These are phyloP conservation scores for Morella rubra DNA, from an alignment of 306 rosid genomes.

Conservation along the genomic window DNA sequence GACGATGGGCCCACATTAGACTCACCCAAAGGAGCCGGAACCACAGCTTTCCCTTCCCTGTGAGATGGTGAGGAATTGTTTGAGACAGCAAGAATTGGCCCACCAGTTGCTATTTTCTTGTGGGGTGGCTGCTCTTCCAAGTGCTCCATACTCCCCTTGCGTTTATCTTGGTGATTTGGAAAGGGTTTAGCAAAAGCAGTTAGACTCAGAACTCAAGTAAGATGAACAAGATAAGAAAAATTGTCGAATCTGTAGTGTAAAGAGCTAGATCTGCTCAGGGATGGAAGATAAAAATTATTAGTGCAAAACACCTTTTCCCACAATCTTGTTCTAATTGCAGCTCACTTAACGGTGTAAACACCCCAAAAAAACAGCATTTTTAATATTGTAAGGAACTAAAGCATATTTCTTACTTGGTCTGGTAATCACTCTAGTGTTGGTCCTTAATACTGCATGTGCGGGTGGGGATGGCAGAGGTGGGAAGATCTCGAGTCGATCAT, in stretches of 20 bases:
- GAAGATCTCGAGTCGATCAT: slow-evolving; percentile 42
- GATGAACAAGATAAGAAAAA: too few species aligned
- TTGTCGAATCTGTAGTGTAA: too few species aligned
- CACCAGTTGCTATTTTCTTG: slow-evolving; percentile 40
- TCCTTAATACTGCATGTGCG: slow-evolving; percentile 23
- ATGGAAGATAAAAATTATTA: neutral
- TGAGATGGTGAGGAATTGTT: slow-evolving; percentile 30
- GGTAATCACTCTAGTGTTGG: slow-evolving; percentile 20
- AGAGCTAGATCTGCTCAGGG: neutral
- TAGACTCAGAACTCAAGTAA: neutral
- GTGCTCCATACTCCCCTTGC: slow-evolving; percentile 32
- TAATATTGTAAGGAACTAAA: neutral
- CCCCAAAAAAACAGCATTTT: neutral
- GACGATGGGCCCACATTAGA: slow-evolving; percentile 27
- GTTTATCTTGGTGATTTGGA: slow-evolving; percentile 28
- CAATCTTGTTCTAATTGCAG: neutral
- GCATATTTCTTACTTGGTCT: slow-evolving; percentile 31
- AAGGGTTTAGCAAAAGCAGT: neutral
- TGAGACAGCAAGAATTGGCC: slow-evolving; percentile 3
- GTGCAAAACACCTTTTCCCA: neutral
- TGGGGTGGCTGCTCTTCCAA: slow-evolving; percentile 31
- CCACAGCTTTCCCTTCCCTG: slow-evolving; percentile 20
- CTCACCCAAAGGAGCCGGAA: slow-evolving; percentile 19
- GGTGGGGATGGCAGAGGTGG: slow-evolving; percentile 33
- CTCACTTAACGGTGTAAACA: neutral